Evolutionary conservation across 257 asterid genomes (phyloP).

Genomic region (Linderniella brevidens): DNA sequence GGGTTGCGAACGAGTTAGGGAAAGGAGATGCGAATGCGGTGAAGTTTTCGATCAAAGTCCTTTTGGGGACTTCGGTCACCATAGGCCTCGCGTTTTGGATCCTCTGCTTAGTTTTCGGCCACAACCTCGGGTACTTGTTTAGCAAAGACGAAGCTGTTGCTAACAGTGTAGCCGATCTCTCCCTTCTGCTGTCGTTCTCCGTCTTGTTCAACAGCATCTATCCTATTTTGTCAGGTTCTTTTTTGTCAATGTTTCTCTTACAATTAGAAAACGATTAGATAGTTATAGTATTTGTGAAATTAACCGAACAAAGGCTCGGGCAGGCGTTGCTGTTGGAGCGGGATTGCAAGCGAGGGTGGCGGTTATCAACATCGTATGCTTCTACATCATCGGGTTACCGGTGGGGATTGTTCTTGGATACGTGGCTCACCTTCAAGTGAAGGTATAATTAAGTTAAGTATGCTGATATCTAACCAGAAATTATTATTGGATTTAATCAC

Average conservation of each 20-base stretch:
- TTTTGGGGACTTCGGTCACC: constrained; percentile 24
- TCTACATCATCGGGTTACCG: constrained; percentile 28
- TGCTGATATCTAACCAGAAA: too few species aligned
- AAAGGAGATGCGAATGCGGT: constrained; percentile 58
- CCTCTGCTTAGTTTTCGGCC: constrained; percentile 36
- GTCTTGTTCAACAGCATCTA: constrained; percentile 52
- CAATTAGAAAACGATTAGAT: not conserved
- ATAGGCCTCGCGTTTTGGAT: constrained; percentile 32
- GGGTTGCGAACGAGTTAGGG: constrained; percentile 69
- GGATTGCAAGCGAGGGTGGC: constrained; percentile 41
- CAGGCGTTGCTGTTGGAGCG: constrained; percentile 50
- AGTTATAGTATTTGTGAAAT: not conserved
- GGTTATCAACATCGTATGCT: constrained; percentile 20
- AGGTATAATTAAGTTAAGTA: too few species aligned
- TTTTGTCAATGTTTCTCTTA: constrained; percentile 5
- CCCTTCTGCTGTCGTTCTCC: constrained; percentile 39
- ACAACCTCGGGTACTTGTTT: constrained; percentile 41
- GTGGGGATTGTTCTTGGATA: constrained; percentile 31
- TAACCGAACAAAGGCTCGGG: not conserved
- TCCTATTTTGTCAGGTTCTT: constrained; percentile 56
- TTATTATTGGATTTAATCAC: not conserved
- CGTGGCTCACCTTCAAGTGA: constrained; percentile 16
- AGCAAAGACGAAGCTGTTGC: constrained; percentile 30
- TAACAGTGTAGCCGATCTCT: constrained; percentile 32
- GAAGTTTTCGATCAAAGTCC: constrained; percentile 53